Conservation (phyloP, 148 eudicot species). For the Vaccinium myrtillus region DNA sequence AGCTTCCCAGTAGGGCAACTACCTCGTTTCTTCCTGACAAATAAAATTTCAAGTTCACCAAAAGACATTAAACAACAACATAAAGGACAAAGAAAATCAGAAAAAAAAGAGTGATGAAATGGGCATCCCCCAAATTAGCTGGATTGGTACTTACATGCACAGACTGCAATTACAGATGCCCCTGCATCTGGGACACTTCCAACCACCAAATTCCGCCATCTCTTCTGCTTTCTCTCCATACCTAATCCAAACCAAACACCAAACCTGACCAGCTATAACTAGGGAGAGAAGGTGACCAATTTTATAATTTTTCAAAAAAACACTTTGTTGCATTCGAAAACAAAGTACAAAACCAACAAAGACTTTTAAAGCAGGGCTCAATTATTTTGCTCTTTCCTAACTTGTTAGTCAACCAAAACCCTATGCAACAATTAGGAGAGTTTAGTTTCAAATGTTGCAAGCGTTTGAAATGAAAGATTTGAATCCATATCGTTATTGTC, state of each 20-base stretch:
- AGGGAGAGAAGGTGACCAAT: not conserved
- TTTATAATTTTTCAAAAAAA: no score
- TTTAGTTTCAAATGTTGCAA: no score
- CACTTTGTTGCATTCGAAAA: no score
- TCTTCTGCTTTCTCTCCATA: constrained; percentile 27
- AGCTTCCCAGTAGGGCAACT: constrained; percentile 19
- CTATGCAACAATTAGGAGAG: no score
- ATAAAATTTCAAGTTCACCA: not conserved
- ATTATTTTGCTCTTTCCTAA: not conserved
- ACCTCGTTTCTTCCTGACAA: constrained; percentile 23
- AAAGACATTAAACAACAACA: not conserved
- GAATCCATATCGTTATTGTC: no score
- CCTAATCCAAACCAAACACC: constrained; percentile 8
- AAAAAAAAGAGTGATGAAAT: not conserved
- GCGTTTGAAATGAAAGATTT: no score
- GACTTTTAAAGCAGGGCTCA: no score
- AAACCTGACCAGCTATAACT: constrained; percentile 1
- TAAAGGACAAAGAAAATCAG: not conserved
- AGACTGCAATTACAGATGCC: constrained; percentile 26
- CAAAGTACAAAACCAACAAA: no score
- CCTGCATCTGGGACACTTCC: constrained; percentile 29
- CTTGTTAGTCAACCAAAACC: not conserved
- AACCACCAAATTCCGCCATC: constrained; percentile 17
- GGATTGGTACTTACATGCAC: constrained; percentile 19
- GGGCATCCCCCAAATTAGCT: constrained; percentile 3